phyloP scores from a whole-genome alignment of 331 rosid species.

The Quercus tomentella region DNA sequence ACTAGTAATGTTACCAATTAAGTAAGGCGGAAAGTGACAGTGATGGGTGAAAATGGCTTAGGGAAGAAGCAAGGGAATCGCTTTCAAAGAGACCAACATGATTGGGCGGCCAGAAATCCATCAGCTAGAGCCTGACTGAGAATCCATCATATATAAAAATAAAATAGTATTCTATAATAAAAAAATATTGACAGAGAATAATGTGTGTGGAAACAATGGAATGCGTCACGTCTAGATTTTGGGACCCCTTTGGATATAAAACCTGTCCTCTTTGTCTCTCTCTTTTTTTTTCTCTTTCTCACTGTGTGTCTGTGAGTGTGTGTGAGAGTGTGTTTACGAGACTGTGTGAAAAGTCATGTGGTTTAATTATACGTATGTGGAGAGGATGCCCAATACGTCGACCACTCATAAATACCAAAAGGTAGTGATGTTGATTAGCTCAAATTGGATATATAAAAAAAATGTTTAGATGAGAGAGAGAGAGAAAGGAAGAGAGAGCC shows the following conservation, averaged over 20 bases:
- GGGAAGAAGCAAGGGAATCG: slow-evolving; percentile 63
- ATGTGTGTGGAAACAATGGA: slow-evolving; percentile 45
- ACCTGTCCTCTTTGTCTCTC: slow-evolving; percentile 1
- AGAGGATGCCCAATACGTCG: slow-evolving; percentile 21
- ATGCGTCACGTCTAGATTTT: slow-evolving; percentile 37
- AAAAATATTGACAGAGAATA: slow-evolving; percentile 37
- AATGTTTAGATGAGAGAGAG: neutral
- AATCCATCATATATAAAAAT: slow-evolving; percentile 10
- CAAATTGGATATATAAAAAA: neutral
- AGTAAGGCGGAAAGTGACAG: slow-evolving; percentile 36
- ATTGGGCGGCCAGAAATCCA: slow-evolving; percentile 50
- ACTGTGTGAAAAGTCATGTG: slow-evolving; percentile 15
- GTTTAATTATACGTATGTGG: neutral
- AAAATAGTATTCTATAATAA: neutral
- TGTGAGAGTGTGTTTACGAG: slow-evolving; percentile 9
- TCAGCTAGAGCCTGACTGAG: slow-evolving; percentile 13
- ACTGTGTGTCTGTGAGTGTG: slow-evolving; percentile 9
- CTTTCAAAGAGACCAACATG: slow-evolving; percentile 40
- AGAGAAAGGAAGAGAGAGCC: neutral
- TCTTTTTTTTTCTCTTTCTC: neutral
- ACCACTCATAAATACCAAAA: slow-evolving; percentile 29
- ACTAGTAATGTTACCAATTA: slow-evolving; percentile 27
- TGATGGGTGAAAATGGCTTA: slow-evolving; percentile 47
- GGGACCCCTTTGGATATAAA: slow-evolving; percentile 12
- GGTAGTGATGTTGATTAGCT: slow-evolving; percentile 50